Evolutionary conservation across 192 early-diverging fungal species (phyloP), one percentile per base, ranked within the genome.

Genomic region (Backusella liffmaniae): DNA sequence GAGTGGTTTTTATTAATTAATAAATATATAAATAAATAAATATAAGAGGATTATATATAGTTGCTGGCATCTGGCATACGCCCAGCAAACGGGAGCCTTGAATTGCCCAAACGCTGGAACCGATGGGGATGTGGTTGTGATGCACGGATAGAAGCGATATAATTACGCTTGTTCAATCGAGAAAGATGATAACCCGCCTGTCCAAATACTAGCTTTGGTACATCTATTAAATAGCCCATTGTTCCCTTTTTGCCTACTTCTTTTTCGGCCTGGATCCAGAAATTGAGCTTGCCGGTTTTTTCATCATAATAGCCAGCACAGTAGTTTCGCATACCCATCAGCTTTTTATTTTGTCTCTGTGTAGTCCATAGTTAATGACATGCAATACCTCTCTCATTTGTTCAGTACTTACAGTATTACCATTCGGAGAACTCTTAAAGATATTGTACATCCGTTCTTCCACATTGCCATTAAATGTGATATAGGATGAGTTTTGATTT

Each of bases 371-470:
- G 3, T 32, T 2, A 32, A 32, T 32, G 32, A 3, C 32, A 32
- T 32, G 32, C 3, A 2, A 32, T 32, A 32, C 3, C 32, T 32
- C 32, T 32, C 2, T 32, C 32, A 32, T 32, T 3, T 1, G 1
- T 3, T 32, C 32, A 0, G 1, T 32, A 37, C 56, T 66, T 77
- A 77, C 76, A 18, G 76, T 77, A 53, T 80, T 84, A 4, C 91
- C 92, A 62, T 93, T 88, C 36, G 92, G 90, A 75, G 92, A 91
- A 56, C 80, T 34, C 29, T 85, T 83, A 72, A 95, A 95, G 42
- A 91, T 76, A 21, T 88, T 83, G 73, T 90, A 85, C 92, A 95
- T 94, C 41, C 87, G 80, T 51, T 95, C 94, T 44, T 88, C 85
- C 10, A 92, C 92, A 44, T 73, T 75, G 7, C 83, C 84, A 76